Percentiles rank a stretch among this genome's conserved stretches.
Evolutionary conservation across 305 asterid species (phyloP).

Genomic region (Rubia balearica): DNA sequence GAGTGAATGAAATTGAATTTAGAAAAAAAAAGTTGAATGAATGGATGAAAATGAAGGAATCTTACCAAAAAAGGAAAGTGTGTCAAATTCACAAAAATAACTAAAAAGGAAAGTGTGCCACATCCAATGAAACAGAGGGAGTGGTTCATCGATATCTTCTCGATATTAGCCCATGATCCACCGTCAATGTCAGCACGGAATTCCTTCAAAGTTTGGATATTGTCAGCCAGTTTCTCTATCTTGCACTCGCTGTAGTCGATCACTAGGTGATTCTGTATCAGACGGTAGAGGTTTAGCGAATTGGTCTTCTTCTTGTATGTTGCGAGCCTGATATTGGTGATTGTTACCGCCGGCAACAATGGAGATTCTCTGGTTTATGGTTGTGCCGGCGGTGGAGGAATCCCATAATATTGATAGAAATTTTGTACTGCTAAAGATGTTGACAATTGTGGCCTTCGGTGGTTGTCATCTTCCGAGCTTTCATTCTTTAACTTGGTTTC

Average conservation of each 20-base stretch:
- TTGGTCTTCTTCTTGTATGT: conserved; percentile 82
- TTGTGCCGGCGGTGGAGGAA: conserved; percentile 1
- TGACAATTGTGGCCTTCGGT: too few species aligned
- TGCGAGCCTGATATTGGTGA: conserved; percentile 74
- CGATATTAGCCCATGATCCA: conserved; percentile 9
- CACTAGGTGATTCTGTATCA: conserved; percentile 75
- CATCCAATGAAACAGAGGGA: conserved; percentile 36
- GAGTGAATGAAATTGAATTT: too few species aligned
- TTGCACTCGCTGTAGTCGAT: conserved; percentile 83
- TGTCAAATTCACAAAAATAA: too few species aligned
- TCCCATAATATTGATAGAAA: neutral
- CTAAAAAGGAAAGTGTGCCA: too few species aligned
- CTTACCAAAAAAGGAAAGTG: too few species aligned
- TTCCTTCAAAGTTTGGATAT: conserved; percentile 66
- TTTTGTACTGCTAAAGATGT: too few species aligned
- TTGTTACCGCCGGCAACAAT: conserved; percentile 40
- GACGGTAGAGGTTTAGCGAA: conserved; percentile 75
- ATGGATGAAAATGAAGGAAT: too few species aligned
- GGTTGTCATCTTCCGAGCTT: too few species aligned
- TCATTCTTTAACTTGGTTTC: too few species aligned
- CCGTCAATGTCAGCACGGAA: conserved; percentile 72
- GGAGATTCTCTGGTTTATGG: conserved; percentile 47
- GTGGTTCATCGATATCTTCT: conserved; percentile 10
- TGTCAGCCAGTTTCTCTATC: conserved; percentile 87
- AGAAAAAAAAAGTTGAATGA: too few species aligned